Evolutionary conservation across 148 eudicot species (phyloP), one percentile per base, ranked within the genome.

Genomic region (Mesembryanthemum crystallinum): DNA sequence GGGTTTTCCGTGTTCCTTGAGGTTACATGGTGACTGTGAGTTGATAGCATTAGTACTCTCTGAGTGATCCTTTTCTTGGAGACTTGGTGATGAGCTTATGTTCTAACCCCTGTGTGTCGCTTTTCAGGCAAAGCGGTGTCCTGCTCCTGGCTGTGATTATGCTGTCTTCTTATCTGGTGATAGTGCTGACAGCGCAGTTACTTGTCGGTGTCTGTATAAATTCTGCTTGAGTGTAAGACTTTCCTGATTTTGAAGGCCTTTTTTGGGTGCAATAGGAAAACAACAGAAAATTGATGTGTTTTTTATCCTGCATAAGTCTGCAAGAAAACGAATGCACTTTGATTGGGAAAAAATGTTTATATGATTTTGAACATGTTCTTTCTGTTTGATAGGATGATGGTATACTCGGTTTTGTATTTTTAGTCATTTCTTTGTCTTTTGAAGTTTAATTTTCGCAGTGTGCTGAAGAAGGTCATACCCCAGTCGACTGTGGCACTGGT

Each of bases 161-260:
- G 91, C 88, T 25, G 90, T 88, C 58, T 85, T 85, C 24, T 85
- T 73, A 68, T 69, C 64, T 79, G 78, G 60, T 78, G 88, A 85
- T 51, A 74, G 82, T 10, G 73, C 71, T 35, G 2, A 68, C 86
- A 83, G 77, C 49, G 87, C 82, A 72, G 90, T 89, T 35, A 89
- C 84, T 37, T 92, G 95, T 78, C 82, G 64, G 29, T 90, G 94
- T 78, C 79, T 82, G 35, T 80, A 88, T 71, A 78, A 88, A 66
- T 92, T 92, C 79, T 92, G 95, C 81, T 90, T 91, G 94, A 87
- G 82, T 82, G 97, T 92, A 84, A 84, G 91, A 25, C 23, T 32
- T 23, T 39, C 11, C 72, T 17, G 33, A 47, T 9, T 52, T 63
- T 18, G 11, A 59, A 71, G 11, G 20, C 39, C 62, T 67, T 47